Base-by-base conservation (phyloP, 1,284 basidiomycete species). In the Athelia psychrophila region DNA sequence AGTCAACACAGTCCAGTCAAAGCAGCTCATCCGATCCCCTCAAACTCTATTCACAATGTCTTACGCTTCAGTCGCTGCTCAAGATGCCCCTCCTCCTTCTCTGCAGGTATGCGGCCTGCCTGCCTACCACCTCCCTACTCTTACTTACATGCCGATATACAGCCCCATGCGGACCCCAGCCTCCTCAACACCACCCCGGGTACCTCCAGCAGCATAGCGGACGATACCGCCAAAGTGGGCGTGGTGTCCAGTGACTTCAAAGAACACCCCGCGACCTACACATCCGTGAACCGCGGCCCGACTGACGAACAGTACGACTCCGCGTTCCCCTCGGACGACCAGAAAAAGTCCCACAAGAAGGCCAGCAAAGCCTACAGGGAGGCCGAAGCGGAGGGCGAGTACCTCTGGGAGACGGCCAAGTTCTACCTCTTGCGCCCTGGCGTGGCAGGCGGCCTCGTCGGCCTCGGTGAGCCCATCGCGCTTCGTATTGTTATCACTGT, bases 381-480 rank as follows among this genome's bases (percentile, higher is more conserved):
- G 54, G 79, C 75, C 5, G 79, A 85, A 62, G 72, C 74, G 38
- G 80, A 83, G 59, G 73, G 78, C 13, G 64, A 67, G 22, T 74
- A 81, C 44, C 63, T 84, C 24, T 87, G 80, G 79, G 71, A 79
- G 16, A 65, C 77, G 51, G 70, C 80, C 22, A 86, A 84, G 62
- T 75, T 83, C 38, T 78, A 81, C 53, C 57, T 91, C 25, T 70
- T 91, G 51, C 78, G 81, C 25, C 89, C 88, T 18, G 79, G 81
- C 30, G 81, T 88, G 50, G 84, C 86, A 6, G 87, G 89, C 44
- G 88, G 90, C 44, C 70, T 91, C 19, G 58, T 91, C 56, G 88
- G 88, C 51, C 67, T 91, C 35, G 75, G 87, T 88, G 57, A 22
- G 80, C 75, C 6, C 13, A 40, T 13, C 40, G 49, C 32, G 44